Evolutionary conservation across 2,329 filamentous ascomycete species (phyloP), one percentile per base, ranked within the genome.

Genomic region (Phaeophleospora eucalypticola): DNA sequence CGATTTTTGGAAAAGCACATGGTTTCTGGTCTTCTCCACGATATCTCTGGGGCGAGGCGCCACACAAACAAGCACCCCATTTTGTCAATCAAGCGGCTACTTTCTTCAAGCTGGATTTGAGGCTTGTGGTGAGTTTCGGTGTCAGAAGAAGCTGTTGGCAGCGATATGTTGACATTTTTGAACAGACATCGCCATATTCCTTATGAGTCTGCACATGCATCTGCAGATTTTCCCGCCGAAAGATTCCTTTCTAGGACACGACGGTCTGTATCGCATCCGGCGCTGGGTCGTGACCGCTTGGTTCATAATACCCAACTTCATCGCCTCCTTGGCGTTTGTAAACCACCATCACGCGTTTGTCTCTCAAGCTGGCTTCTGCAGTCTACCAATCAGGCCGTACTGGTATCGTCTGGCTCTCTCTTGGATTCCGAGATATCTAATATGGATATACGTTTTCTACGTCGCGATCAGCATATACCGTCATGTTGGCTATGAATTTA

Each of bases 361-460:
- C 36, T 79, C 82, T 17, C 76, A 80, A 40, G 83, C 82, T 1
- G 78, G 81, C 16, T 85, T 82, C 57, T 91, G 87, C 64, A 84
- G 83, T 52, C 71, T 90, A 2, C 84, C 86, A 0, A 70, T 79
- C 14, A 72, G 78, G 3, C 82, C 84, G 0, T 75, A 76, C 50
- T 90, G 86, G 87, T 83, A 84, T 52, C 75, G 82, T 36, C 69
- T 84, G 14, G 81, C 78, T 0, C 70, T 90, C 2, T 78, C 79
- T 47, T 91, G 87, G 86, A 75, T 86, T 6, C 87, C 86, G 29
- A 77, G 86, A 41, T 89, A 89, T 53, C 55, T 86, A 29, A 82
- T 89, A 42, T 80, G 86, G 54, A 60, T 76, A 7, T 69, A 77
- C 19, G 84, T 90, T 52, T 67, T 87, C 27, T 64, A 73, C 20